Conservation (phyloP, 306 rosid species). For the Cucumis cinereus region DNA sequence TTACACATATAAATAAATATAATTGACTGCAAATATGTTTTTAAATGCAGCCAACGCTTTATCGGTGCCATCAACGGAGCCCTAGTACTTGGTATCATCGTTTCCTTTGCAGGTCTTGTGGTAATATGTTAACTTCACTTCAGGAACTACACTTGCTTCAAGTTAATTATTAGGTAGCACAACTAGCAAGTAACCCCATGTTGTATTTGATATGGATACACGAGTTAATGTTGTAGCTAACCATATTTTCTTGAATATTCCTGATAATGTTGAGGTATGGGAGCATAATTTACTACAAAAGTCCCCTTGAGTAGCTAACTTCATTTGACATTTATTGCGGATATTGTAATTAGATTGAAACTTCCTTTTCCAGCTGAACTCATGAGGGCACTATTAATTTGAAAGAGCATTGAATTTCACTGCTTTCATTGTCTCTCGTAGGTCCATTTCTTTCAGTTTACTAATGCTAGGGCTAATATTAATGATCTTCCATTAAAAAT, state of each 20-base stretch:
- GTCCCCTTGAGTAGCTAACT: too few relatives aligned
- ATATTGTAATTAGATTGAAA: neutral
- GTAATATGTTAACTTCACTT: conserved; percentile 27
- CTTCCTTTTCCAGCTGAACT: neutral
- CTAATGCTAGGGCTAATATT: neutral
- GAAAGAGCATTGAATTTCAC: neutral
- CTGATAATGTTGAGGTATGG: neutral
- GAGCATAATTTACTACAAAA: too few relatives aligned
- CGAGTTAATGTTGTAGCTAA: neutral
- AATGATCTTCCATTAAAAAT: neutral
- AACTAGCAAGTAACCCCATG: neutral
- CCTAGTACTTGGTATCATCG: conserved; percentile 47
- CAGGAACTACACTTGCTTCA: neutral
- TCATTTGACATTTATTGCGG: neutral
- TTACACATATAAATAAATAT: neutral
- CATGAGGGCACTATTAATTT: neutral
- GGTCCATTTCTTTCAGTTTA: neutral
- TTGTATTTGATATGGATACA: neutral
- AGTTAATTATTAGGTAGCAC: neutral
- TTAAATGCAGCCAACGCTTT: conserved; percentile 54
- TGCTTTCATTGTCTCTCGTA: neutral
- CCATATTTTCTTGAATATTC: neutral
- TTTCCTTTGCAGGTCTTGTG: conserved; percentile 65
- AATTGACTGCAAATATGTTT: conserved; percentile 13
- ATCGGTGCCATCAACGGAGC: conserved; percentile 62